Conservation (phyloP, 2,329 filamentous ascomycete genomes). For the Pseudocercospora eumusae region DNA sequence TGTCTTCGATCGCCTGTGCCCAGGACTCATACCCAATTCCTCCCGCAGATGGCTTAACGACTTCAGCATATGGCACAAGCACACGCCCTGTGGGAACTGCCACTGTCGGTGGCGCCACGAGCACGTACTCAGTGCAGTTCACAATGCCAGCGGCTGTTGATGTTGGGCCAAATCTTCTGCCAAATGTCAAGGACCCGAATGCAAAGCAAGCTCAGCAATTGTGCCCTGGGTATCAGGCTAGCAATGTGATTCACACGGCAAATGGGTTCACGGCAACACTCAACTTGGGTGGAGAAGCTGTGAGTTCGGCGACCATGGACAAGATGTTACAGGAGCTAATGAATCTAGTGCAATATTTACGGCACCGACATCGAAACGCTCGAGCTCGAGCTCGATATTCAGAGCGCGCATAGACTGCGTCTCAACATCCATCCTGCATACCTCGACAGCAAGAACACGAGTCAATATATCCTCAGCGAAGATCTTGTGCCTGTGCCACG, state of each 20-base stretch:
- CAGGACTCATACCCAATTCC: constrained; percentile 27
- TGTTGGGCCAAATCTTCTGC: constrained; percentile 46
- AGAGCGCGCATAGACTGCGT: constrained; percentile 62
- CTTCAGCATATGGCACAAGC: constrained; percentile 20
- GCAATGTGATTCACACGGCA: constrained; percentile 49
- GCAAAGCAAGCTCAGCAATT: constrained; percentile 62
- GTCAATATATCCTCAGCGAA: constrained; percentile 64
- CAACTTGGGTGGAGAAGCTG: constrained; percentile 53
- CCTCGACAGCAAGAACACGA: constrained; percentile 46
- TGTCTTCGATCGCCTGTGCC: constrained; percentile 27
- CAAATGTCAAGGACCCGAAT: constrained; percentile 65
- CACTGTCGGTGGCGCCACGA: constrained; percentile 35
- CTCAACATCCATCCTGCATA: constrained; percentile 69
- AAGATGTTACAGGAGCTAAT: neutral
- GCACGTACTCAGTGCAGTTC: constrained; percentile 35
- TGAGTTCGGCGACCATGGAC: constrained; percentile 18
- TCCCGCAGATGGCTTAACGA: constrained; percentile 28
- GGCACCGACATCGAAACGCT: constrained; percentile 71
- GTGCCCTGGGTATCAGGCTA: constrained; percentile 62
- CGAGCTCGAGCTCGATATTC: constrained; percentile 60
- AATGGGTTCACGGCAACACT: constrained; percentile 56
- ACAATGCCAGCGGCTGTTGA: constrained; percentile 41
- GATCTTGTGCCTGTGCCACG: constrained; percentile 61
- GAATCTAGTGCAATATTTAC: constrained; percentile 65
- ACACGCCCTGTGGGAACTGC: constrained; percentile 30